Percentiles rank a stretch among this genome's conserved stretches.
Evolutionary conservation across 2,329 filamentous ascomycete species (phyloP).

Genomic region (Fusarium sp.): DNA sequence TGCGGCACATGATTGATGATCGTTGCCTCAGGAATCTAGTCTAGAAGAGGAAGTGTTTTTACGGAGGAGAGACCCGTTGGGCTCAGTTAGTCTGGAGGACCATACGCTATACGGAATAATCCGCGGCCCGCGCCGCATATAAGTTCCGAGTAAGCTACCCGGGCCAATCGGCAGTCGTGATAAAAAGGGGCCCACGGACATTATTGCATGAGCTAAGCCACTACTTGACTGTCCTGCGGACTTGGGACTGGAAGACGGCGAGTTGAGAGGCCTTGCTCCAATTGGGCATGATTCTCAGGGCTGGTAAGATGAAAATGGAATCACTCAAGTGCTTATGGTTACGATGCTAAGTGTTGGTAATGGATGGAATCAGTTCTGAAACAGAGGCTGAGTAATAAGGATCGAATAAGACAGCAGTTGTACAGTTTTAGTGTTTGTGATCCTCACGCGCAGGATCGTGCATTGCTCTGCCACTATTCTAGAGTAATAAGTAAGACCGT

Average conservation of each 20-base stretch:
- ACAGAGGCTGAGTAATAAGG: fast-evolving
- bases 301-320: too few species aligned
- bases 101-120: background rate
- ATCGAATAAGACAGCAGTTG: background rate
- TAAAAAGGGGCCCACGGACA: background rate
- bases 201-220: background rate
- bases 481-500: background rate
- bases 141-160: background rate
- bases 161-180: background rate
- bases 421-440: background rate
- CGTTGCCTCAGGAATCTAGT: background rate
- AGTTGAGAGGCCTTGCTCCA: background rate
- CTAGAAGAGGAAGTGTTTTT: background rate
- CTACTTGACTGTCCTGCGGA: background rate
- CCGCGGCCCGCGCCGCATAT: slow-evolving; percentile 1
- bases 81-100: background rate
- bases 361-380: background rate
- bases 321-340: background rate
- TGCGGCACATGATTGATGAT: background rate
- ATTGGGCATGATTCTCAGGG: background rate
- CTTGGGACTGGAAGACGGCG: fast-evolving
- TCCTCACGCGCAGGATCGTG: background rate
- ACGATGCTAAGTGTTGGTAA: background rate
- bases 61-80: background rate
- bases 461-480: background rate